phyloP scores from a whole-genome alignment of 2,329 filamentous ascomycete genomes.

The Atkinsonella hypoxylon region DNA sequence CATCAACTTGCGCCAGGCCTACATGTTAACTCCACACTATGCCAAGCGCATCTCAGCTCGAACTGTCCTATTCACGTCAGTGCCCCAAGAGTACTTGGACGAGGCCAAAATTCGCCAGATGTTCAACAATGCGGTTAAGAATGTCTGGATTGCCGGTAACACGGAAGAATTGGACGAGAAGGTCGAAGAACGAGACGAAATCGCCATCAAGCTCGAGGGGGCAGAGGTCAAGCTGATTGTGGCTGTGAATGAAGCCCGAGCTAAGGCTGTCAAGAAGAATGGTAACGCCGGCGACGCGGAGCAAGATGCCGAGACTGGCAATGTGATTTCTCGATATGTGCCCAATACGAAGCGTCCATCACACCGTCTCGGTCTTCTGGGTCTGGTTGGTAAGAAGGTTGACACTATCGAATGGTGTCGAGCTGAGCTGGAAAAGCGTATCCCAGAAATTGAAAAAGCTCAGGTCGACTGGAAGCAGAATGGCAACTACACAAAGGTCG shows the following conservation, averaged over 20 bases:
- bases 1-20: constrained; percentile 88
- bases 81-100: constrained; percentile 65
- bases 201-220: constrained; percentile 66
- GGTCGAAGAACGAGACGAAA: constrained; percentile 63
- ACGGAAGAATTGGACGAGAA: constrained; percentile 63
- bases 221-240: constrained; percentile 76
- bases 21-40: constrained; percentile 75
- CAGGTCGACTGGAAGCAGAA: constrained; percentile 47
- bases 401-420: constrained; percentile 83
- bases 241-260: constrained; percentile 30
- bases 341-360: constrained; percentile 55
- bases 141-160: constrained; percentile 73
- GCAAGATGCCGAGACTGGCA: constrained; percentile 53
- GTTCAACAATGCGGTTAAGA: constrained; percentile 68
- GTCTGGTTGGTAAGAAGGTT: constrained; percentile 53
- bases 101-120: constrained; percentile 60
- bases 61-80: constrained; percentile 84
- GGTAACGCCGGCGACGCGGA: constrained; percentile 24
- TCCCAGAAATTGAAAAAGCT: constrained; percentile 52
- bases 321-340: constrained; percentile 53
- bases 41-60: constrained; percentile 76
- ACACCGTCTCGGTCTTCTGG: constrained; percentile 52
- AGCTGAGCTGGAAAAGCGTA: constrained; percentile 38
- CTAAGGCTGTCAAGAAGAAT: constrained; percentile 22
- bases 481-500: constrained; percentile 51